Base-by-base conservation (phyloP, 306 rosid species). In the Benincasa hispida region DNA sequence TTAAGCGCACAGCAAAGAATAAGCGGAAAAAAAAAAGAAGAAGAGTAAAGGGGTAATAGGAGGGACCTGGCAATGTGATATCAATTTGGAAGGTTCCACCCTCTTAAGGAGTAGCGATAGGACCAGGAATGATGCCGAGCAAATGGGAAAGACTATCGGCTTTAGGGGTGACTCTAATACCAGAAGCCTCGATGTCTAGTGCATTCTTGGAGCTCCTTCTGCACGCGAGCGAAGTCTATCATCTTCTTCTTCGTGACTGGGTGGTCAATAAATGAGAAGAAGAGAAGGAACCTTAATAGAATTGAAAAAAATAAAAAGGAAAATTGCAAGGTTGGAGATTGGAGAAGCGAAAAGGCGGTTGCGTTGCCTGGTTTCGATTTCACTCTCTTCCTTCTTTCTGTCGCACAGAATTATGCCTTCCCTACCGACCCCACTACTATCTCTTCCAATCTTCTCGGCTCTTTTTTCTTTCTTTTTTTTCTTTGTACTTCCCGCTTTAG, bases 141-240 rank as follows among this genome's bases (percentile, higher is more conserved):
- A 92, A 83, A 72, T 75, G 84, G 2, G 87, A 76, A 10, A 94
- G 96, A 78, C 54, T 87, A 45, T 92, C 99, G 68, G 74, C 67
- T 78, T 89, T 90, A 10, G 90, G 96, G 10, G 60, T 79, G 66
- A 94, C 92, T 35, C 30, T 86, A 88, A 94, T 94, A n/a, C 99
- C 97, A 0, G 99, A 94, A 28, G 83, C 87, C 50, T 90, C 99
- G 0, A 85, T 77, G 84, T 94, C 99, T 90, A 81, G 85, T 76
- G 85, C 99, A 94, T 83, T 94, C 99, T 12, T 76, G 89, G 25
- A 94, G 96, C 93, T 94, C 99, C 90, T 94, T 94, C 86, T 94
- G 99, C 39, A 92, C 99, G 77, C 99, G 92, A 76, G 91, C 86
- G 63, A 94, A 87, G 91, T 94, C 99, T 42, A 92, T 69, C 99